Percentiles rank a stretch among this genome's conserved stretches.
Evolutionary conservation across 495 filamentous ascomycete genomes (phyloP).

Genomic region (Penicillium robsamsonii): DNA sequence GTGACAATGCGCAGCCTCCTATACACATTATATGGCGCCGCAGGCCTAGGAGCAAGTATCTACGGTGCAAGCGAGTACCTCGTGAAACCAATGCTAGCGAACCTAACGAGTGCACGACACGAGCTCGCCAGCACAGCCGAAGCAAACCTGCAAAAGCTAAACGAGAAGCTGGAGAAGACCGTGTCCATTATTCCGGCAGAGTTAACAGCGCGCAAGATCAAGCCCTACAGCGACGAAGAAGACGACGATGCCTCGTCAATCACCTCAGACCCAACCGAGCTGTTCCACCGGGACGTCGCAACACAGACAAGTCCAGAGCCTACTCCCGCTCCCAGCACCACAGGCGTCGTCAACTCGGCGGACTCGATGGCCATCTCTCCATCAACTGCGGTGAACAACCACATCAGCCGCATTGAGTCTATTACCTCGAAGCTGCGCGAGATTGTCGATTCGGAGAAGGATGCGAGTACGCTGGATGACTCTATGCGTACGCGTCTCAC

Average conservation of each 20-base stretch:
- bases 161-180: slow-evolving; percentile 66
- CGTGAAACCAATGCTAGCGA: slow-evolving; percentile 77
- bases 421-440: slow-evolving; percentile 54
- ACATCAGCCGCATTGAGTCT: slow-evolving; percentile 45
- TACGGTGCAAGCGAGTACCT: slow-evolving; percentile 83
- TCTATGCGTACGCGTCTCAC: slow-evolving; percentile 41
- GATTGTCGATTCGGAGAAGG: slow-evolving; percentile 48
- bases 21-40: slow-evolving; percentile 74
- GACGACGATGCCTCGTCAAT: slow-evolving; percentile 46
- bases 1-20: slow-evolving; percentile 73
- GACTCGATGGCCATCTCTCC: slow-evolving; percentile 22
- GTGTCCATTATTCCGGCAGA: slow-evolving; percentile 62
- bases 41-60: slow-evolving; percentile 64
- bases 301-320: slow-evolving; percentile 72
- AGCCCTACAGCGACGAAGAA: slow-evolving; percentile 32
- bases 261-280: slow-evolving; percentile 70
- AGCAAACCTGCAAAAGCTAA: slow-evolving; percentile 64
- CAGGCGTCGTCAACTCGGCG: slow-evolving; percentile 11
- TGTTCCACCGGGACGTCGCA: slow-evolving; percentile 87
- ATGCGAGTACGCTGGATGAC: slow-evolving; percentile 45
- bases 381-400: slow-evolving; percentile 30
- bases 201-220: slow-evolving; percentile 26
- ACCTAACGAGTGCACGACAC: slow-evolving; percentile 73
- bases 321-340: slow-evolving; percentile 27
- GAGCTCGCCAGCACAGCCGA: slow-evolving; percentile 68